These are phyloP conservation scores for Exophiala oligosperma DNA, from an alignment of 2,329 filamentous ascomycete genomes.

Conservation along the genomic window DNA sequence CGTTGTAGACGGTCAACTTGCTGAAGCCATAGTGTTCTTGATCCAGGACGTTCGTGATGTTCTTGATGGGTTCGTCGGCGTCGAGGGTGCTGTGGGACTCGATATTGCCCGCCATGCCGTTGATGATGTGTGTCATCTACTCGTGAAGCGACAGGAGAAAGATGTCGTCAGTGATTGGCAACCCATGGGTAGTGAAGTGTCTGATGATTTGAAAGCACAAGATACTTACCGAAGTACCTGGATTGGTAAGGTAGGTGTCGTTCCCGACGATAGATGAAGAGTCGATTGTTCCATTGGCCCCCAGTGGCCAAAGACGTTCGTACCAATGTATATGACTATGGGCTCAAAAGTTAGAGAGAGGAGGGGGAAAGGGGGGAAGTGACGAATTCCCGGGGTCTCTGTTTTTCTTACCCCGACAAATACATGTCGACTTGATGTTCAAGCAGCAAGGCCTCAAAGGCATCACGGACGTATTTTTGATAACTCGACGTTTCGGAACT, in stretches of 20 bases:
- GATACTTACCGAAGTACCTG: constrained; percentile 49
- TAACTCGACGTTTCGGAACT: constrained; percentile 46
- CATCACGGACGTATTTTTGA: constrained; percentile 45
- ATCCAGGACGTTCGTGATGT: constrained; percentile 49
- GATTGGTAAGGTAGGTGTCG: constrained; percentile 50
- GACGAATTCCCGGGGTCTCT: background rate
- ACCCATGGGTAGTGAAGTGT: too few species aligned
- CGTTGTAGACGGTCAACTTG: constrained; percentile 46
- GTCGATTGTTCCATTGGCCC: constrained; percentile 44
- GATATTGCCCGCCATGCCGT: constrained; percentile 56
- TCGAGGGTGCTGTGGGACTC: constrained; percentile 49
- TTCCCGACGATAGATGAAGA: constrained; percentile 45
- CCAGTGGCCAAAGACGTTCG: constrained; percentile 44
- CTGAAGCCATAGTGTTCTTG: constrained; percentile 50
- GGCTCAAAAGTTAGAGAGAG: background rate
- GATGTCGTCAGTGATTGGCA: too few species aligned
- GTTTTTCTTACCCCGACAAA: constrained; percentile 36
- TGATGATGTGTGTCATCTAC: constrained; percentile 38
- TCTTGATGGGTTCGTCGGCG: constrained; percentile 35
- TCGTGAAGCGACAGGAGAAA: too few species aligned
- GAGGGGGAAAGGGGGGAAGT: background rate
- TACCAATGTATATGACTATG: constrained; percentile 50
- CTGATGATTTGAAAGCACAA: too few species aligned
- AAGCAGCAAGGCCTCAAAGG: constrained; percentile 49
- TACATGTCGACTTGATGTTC: constrained; percentile 50